These are phyloP conservation scores for Nitzschia sp. DNA, from an alignment of 108 stramenopile species.

Conservation along the genomic window DNA sequence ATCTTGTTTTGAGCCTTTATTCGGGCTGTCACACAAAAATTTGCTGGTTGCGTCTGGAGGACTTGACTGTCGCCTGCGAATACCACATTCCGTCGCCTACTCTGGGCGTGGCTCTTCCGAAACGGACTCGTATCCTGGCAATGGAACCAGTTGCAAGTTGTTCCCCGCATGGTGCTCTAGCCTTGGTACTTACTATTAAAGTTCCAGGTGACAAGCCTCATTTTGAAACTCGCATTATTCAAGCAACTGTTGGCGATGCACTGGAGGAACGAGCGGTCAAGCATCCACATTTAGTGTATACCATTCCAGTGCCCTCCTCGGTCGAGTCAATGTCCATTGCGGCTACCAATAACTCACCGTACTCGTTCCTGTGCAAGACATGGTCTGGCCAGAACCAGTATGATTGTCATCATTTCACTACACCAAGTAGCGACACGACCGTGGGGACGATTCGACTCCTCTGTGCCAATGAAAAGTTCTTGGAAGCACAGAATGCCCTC, in stretches of 20 bases:
- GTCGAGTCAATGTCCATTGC: constrained; percentile 17
- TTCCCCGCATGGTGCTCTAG: not conserved
- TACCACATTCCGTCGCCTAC: constrained; percentile 21
- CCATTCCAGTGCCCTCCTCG: constrained; percentile 30
- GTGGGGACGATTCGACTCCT: constrained; percentile 54
- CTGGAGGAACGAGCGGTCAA: not conserved
- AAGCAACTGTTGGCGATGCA: not conserved
- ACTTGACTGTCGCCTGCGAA: constrained; percentile 16
- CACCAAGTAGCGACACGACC: not conserved
- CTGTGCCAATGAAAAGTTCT: constrained; percentile 38
- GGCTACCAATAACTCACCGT: constrained; percentile 4
- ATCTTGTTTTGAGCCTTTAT: constrained; percentile 5
- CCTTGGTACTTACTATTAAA: constrained; percentile 21
- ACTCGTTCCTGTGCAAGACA: constrained; percentile 32
- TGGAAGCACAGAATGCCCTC: constrained; percentile 42
- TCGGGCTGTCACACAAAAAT: constrained; percentile 6
- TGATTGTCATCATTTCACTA: not conserved
- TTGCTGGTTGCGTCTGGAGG: constrained; percentile 29
- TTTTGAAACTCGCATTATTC: constrained; percentile 3
- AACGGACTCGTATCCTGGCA: constrained; percentile 17
- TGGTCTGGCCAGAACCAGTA: constrained; percentile 11
- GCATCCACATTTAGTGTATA: constrained; percentile 24
- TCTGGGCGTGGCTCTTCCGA: not conserved
- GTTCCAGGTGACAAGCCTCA: not conserved
- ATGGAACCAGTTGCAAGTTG: constrained; percentile 19